These are phyloP conservation scores for Vitis riparia DNA, from an alignment of 164 flowering plant species.

Conservation along the genomic window DNA sequence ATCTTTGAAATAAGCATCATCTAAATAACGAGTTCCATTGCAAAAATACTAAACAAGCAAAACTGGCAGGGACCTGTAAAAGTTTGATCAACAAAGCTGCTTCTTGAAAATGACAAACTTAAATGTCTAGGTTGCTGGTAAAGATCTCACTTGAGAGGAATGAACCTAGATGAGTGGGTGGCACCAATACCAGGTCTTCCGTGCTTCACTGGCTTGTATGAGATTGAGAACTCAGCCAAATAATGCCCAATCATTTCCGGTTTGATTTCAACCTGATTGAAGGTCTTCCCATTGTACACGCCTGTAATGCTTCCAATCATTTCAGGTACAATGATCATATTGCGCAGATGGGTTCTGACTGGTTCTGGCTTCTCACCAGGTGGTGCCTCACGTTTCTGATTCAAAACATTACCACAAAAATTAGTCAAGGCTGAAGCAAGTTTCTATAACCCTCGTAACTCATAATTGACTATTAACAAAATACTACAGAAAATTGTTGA, in stretches of 20 bases:
- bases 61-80: not conserved
- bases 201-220: slow-evolving; percentile 76
- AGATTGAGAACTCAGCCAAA: slow-evolving; percentile 65
- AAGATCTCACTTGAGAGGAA: slow-evolving; percentile 50
- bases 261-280: slow-evolving; percentile 73
- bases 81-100: slow-evolving; percentile 5
- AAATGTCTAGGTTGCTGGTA: not conserved
- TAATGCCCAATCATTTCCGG: slow-evolving; percentile 74
- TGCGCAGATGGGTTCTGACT: slow-evolving; percentile 48
- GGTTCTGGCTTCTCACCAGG: slow-evolving; percentile 67
- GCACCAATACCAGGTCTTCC: slow-evolving; percentile 81
- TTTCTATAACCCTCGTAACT: not conserved
- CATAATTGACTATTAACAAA: too few relatives aligned
- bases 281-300: slow-evolving; percentile 70
- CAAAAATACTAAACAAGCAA: not conserved
- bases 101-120: slow-evolving; percentile 4
- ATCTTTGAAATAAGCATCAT: not conserved
- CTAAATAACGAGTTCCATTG: not conserved
- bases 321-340: slow-evolving; percentile 65
- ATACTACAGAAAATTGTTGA: too few relatives aligned
- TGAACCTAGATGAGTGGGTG: slow-evolving; percentile 69
- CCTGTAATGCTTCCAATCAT: slow-evolving; percentile 70
- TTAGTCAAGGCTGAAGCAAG: not conserved
- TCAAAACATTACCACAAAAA: slow-evolving; percentile 1
- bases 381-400: slow-evolving; percentile 66